Percentiles rank a stretch among this genome's conserved stretches.
phyloP scores from a whole-genome alignment of 169 alveolate genomes.

The Plasmodium sp. region DNA sequence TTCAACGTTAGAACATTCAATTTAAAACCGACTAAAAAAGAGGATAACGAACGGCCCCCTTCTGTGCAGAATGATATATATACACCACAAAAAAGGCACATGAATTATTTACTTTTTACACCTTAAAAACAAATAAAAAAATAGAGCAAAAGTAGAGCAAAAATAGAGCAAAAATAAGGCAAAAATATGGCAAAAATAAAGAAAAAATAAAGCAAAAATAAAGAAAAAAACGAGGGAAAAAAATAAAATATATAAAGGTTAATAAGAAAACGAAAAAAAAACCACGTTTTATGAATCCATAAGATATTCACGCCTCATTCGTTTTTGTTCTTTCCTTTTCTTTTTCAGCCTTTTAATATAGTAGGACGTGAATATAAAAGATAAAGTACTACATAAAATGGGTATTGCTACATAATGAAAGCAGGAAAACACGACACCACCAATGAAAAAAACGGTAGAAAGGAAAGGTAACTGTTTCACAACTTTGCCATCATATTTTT shows the following conservation, averaged over 20 bases:
- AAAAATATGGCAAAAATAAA: neutral
- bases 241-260: no score
- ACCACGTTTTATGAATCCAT: neutral
- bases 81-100: neutral
- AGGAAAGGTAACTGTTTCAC: neutral
- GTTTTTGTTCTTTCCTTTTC: neutral
- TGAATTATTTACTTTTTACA: neutral
- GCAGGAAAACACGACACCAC: neutral
- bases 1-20: neutral
- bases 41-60: neutral
- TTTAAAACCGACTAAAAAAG: neutral
- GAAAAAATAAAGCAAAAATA: neutral
- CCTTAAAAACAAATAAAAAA: neutral
- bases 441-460: conserved; percentile 1
- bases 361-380: conserved; percentile 2
- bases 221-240: neutral
- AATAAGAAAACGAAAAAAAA: neutral
- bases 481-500: neutral
- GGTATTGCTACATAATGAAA: neutral
- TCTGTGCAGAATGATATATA: neutral
- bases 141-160: neutral
- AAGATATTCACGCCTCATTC: neutral
- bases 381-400: conserved; percentile 7
- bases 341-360: neutral
- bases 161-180: neutral